Conservation (phyloP, 768 basidiomycete genomes). For the Mrakia gelida region DNA sequence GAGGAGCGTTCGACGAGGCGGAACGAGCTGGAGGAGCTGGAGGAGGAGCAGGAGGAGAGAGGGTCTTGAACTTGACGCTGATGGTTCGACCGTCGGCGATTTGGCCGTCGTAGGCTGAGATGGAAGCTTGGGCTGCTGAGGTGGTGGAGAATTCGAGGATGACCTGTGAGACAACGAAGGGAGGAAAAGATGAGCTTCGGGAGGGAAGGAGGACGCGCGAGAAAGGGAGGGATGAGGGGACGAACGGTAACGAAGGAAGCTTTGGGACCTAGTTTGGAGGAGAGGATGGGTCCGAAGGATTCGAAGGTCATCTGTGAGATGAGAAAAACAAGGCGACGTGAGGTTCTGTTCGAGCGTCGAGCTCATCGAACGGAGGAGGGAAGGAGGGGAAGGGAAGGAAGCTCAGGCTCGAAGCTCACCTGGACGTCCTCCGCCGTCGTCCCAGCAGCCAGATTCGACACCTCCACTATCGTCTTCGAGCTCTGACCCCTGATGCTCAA, state of each 20-base stretch:
- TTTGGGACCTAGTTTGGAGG: neutral
- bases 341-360: too few relatives aligned
- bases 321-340: neutral
- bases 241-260: conserved; percentile 16
- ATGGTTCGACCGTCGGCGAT: conserved; percentile 30
- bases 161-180: neutral
- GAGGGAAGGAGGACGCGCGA: neutral
- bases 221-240: neutral
- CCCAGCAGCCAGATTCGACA: conserved; percentile 24
- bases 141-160: conserved; percentile 20
- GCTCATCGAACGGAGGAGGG: neutral
- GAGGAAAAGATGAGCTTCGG: neutral
- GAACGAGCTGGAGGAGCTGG: neutral
- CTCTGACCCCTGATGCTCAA: conserved; percentile 27
- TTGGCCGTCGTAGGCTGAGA: conserved; percentile 21
- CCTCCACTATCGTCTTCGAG: conserved; percentile 19
- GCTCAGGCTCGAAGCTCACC: conserved; percentile 10
- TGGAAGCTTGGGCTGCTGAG: conserved; percentile 23
- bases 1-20: neutral
- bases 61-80: conserved; percentile 20
- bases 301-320: conserved; percentile 17
- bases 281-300: conserved; percentile 20
- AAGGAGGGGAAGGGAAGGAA: neutral
- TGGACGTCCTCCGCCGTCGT: conserved; percentile 32
- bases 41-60: neutral